These are phyloP conservation scores for Leccinum subgranulosum DNA, from an alignment of 768 basidiomycete genomes.

Conservation along the genomic window DNA sequence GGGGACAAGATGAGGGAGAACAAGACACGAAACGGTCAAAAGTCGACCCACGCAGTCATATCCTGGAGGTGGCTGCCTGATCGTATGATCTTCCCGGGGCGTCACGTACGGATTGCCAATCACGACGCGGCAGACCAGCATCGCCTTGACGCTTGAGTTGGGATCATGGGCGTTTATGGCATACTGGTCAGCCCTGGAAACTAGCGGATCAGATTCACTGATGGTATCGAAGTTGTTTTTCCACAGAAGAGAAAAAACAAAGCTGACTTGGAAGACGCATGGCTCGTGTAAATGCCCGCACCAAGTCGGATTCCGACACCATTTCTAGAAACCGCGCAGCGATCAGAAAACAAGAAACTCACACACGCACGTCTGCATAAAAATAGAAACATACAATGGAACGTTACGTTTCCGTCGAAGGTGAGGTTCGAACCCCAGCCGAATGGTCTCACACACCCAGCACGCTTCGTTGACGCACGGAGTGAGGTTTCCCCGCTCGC, in stretches of 20 bases:
- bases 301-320: conserved; percentile 21
- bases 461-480: conserved; percentile 14
- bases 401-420: conserved; percentile 14
- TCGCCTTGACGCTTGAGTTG: conserved; percentile 10
- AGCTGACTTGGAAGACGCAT: conserved; percentile 22
- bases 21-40: background rate
- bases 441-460: conserved; percentile 21
- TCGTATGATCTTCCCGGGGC: conserved; percentile 4
- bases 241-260: background rate
- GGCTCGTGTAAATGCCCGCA: conserved; percentile 24
- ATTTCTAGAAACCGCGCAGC: background rate
- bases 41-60: conserved; percentile 21
- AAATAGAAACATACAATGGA: conserved; percentile 12
- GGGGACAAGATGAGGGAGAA: background rate
- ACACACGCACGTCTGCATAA: background rate
- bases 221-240: background rate
- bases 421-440: conserved; percentile 19
- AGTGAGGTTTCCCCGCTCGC: conserved; percentile 17
- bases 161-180: conserved; percentile 10
- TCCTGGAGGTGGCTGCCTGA: conserved; percentile 15
- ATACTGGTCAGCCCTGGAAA: conserved; percentile 20
- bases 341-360: conserved; percentile 8
- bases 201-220: background rate
- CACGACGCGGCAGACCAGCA: conserved; percentile 25
- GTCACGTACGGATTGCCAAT: conserved; percentile 12